These are phyloP conservation scores for Luffa aegyptiaca DNA, from an alignment of 306 rosid species.

Conservation along the genomic window DNA sequence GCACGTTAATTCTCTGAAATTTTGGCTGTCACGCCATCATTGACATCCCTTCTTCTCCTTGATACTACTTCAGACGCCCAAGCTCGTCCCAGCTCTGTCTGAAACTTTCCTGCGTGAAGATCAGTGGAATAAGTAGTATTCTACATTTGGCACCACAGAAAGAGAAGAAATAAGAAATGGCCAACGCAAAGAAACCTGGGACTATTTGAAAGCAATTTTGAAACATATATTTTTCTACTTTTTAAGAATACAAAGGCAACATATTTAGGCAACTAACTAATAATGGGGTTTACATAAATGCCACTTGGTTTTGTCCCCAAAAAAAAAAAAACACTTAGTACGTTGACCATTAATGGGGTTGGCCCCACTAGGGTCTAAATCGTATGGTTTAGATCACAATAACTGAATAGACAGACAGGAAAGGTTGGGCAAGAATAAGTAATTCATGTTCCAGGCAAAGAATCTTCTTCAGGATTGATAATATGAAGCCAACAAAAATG, in stretches of 20 bases:
- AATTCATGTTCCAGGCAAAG: neutral
- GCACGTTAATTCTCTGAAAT: neutral
- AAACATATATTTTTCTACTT: neutral
- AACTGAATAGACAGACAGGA: neutral
- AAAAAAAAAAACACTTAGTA: neutral
- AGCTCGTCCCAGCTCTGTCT: conserved; percentile 77
- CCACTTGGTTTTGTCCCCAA: neutral
- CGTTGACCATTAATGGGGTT: neutral
- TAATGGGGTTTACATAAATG: too few species aligned
- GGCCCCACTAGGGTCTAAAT: neutral
- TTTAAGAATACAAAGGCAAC: neutral
- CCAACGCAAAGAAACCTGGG: neutral
- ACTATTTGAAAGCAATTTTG: neutral
- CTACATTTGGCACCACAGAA: neutral
- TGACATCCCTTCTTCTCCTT: conserved; percentile 33
- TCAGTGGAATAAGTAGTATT: neutral
- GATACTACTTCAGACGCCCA: conserved; percentile 83
- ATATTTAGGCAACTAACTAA: too few species aligned
- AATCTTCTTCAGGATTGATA: neutral
- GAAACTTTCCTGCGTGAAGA: conserved; percentile 62
- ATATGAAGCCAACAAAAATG: neutral
- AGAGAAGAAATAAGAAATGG: neutral
- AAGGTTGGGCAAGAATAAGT: neutral
- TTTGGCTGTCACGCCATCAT: neutral
- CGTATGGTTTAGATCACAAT: neutral